A percentile compares a stretch with the other conserved stretches of the same genome.
Conservation (phyloP, 129 eudicot species). For the Flaveria sonorensis region DNA sequence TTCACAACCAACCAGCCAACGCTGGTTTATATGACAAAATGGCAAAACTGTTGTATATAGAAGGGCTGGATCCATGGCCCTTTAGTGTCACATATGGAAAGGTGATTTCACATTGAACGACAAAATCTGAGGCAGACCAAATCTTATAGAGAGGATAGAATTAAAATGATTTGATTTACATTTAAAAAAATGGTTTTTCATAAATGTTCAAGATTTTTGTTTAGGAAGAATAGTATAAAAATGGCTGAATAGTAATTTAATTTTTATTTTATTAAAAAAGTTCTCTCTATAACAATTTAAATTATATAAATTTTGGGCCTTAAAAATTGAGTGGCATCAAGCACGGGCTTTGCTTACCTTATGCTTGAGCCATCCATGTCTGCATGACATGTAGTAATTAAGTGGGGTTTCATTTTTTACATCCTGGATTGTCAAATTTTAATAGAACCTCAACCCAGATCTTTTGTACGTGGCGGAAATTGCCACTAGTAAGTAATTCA, state of each 20-base stretch:
- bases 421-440: too few relatives aligned
- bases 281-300: background rate
- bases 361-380: too few relatives aligned
- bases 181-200: background rate
- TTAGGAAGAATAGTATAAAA: background rate
- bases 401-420: too few relatives aligned
- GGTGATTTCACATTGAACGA: too few relatives aligned
- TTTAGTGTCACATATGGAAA: too few relatives aligned
- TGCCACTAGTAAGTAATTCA: too few relatives aligned
- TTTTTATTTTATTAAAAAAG: background rate
- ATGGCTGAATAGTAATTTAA: background rate
- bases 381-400: too few relatives aligned
- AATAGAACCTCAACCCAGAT: too few relatives aligned
- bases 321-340: background rate
- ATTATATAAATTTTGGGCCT: background rate
- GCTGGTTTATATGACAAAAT: background rate
- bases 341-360: too few relatives aligned
- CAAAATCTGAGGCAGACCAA: background rate
- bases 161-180: background rate
- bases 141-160: background rate
- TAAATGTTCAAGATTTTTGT: background rate
- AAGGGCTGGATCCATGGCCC: background rate
- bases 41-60: background rate
- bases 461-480: too few relatives aligned
- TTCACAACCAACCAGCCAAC: background rate